Percentiles rank a stretch among this genome's conserved stretches.
Evolutionary conservation across 202 grass and related monocot species (phyloP).

Genomic region (Dendrocalamus latiflorus): DNA sequence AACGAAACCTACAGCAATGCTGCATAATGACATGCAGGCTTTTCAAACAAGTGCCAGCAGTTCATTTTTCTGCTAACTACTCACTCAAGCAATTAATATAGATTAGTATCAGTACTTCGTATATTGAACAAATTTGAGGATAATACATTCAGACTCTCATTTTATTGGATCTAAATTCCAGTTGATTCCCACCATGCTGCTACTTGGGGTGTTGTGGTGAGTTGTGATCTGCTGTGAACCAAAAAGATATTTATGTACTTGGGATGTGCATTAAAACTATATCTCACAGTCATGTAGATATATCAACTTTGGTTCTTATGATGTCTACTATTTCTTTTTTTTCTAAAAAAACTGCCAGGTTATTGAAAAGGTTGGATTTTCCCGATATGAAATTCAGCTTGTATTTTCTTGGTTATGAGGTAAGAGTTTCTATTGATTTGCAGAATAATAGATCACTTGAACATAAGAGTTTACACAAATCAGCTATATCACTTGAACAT

Average conservation of each 20-base stretch:
- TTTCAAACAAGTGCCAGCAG: too few species aligned
- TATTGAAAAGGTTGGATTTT: constrained; percentile 96
- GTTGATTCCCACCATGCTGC: neutral
- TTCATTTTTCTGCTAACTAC: too few species aligned
- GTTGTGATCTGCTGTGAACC: neutral
- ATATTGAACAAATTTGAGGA: too few species aligned
- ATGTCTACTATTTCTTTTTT: neutral
- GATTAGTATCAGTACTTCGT: too few species aligned
- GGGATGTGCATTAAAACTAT: neutral
- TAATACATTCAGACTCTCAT: too few species aligned
- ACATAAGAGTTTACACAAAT: neutral
- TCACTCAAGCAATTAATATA: too few species aligned
- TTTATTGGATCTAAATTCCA: neutral
- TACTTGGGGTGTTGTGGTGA: neutral
- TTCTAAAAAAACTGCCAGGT: constrained; percentile 40
- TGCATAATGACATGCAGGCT: too few species aligned
- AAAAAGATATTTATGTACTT: neutral
- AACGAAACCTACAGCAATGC: too few species aligned
- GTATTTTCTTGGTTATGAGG: constrained; percentile 96
- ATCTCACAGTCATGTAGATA: neutral
- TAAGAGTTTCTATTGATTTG: constrained; percentile 24
- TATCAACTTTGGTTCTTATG: neutral
- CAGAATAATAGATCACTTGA: neutral
- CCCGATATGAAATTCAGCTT: constrained; percentile 95
- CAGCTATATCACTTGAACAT: neutral